Base-by-base conservation (phyloP, 352 stramenopile genomes). In the Albugo laibachii region DNA sequence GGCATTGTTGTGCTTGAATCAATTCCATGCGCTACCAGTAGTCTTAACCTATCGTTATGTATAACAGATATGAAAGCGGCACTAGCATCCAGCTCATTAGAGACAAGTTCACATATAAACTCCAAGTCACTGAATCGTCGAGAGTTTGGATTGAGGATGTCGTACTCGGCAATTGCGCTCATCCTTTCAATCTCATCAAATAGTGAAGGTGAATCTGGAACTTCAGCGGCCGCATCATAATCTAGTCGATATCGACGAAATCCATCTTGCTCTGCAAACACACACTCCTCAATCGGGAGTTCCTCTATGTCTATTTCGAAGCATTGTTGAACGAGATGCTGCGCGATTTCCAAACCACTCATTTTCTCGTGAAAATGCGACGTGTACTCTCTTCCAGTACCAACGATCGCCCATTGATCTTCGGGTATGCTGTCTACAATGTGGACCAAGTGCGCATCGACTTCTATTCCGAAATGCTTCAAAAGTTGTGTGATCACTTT, bases 261-360 rank as follows among this genome's bases (percentile, higher is more conserved):
- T 11, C 65, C 63, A 36, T 70, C 55, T 13, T 50, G 42, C 47
- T 80, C 68, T 0, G 68, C 63, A 41, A 80, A 62, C 34, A 63
- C 36, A 21, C 68, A 80, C 15, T 58, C 52, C 0, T 61, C 48
- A 15, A 75, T 38, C 11, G 65, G 51, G 1, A 73, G 43, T 35
- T 77, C 63, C 0, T 50, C 20, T 3, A 80, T 47, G 0, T 53
- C 51, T 20, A 80, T 58, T 35, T 80, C 68, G 21, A 80, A 80
- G 42, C 68, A 80, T 43, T 75, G 65, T 47, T 80, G 68, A 16
- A 76, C 65, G 19, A 80, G 54, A 12, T 56, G 38, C 1, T 41
- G 14, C 3, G 38, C 16, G 38, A 43, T 43, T 24, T 43, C 16
- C 16, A 43, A 24, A 31, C 24, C 24, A 31, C 24, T 31, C 24